These are phyloP conservation scores for Hortaea werneckii DNA, from an alignment of 2,329 filamentous ascomycete genomes.

Conservation along the genomic window DNA sequence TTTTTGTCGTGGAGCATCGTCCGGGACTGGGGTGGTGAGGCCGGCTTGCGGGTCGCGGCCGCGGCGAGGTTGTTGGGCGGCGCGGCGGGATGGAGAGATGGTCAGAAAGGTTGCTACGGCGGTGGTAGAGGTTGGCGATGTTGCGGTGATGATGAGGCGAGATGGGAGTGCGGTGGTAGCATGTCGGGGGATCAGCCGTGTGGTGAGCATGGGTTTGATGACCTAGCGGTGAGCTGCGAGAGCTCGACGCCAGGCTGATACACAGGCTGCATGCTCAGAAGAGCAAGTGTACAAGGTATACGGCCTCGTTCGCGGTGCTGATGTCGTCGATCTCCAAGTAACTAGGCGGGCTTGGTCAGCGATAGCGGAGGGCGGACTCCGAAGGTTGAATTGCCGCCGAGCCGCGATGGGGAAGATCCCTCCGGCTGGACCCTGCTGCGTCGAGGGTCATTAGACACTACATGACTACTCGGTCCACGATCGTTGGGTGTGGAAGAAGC, in stretches of 20 bases:
- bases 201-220: slow-evolving; percentile 5
- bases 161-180: neutral
- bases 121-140: neutral
- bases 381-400: neutral
- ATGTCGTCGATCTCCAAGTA: neutral
- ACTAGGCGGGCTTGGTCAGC: neutral
- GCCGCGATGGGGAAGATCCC: no score
- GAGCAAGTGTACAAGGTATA: neutral
- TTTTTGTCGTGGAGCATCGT: slow-evolving; percentile 27
- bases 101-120: neutral
- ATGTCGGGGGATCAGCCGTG: neutral
- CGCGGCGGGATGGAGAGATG: neutral
- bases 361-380: neutral
- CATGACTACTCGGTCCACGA: no score
- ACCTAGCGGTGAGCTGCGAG: slow-evolving; percentile 1
- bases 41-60: slow-evolving; percentile 30
- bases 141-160: neutral
- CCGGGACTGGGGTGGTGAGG: slow-evolving; percentile 39
- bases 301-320: neutral
- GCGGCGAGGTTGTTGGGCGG: slow-evolving; percentile 5
- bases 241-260: neutral
- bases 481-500: no score
- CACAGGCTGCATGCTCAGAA: neutral
- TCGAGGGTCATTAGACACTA: no score
- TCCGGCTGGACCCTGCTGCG: no score